These are phyloP conservation scores for Teunomyces atbi DNA, from an alignment of 805 yeast species.

Conservation along the genomic window DNA sequence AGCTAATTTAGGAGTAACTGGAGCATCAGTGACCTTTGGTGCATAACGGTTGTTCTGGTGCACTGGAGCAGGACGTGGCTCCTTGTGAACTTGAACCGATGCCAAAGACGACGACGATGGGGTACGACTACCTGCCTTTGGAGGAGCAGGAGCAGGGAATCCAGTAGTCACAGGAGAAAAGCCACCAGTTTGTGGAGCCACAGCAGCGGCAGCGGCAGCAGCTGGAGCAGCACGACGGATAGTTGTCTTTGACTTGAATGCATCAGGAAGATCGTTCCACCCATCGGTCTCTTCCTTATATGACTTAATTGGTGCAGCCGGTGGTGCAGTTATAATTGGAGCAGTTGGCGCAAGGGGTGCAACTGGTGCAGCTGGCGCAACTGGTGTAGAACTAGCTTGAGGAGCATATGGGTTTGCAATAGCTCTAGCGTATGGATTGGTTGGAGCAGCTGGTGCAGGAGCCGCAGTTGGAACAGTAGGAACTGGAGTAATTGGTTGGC, in stretches of 20 bases:
- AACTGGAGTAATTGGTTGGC: slow-evolving; percentile 1
- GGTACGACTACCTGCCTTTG: slow-evolving; percentile 26
- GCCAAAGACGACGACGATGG: slow-evolving; percentile 20
- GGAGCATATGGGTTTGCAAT: slow-evolving; percentile 24
- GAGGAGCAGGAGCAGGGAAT: slow-evolving; percentile 16
- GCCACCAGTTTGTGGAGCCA: slow-evolving; percentile 12
- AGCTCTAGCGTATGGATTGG: slow-evolving; percentile 33
- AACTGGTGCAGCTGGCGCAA: slow-evolving; percentile 16
- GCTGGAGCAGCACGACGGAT: slow-evolving; percentile 49
- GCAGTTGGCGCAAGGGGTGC: slow-evolving; percentile 7
- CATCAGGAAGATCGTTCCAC: slow-evolving; percentile 69
- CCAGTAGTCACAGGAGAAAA: not conserved
- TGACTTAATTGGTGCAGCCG: slow-evolving; percentile 24
- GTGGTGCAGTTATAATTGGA: slow-evolving; percentile 20
- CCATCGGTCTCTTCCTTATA: slow-evolving; percentile 56
- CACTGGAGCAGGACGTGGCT: slow-evolving; percentile 21
- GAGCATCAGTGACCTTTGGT: slow-evolving; percentile 3
- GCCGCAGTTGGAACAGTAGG: not conserved
- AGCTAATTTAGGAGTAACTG: slow-evolving; percentile 3
- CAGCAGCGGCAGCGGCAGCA: slow-evolving; percentile 20
- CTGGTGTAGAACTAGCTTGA: slow-evolving; percentile 19
- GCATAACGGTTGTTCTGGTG: slow-evolving; percentile 34
- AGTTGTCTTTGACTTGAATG: slow-evolving; percentile 40
- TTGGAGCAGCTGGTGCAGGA: slow-evolving; percentile 3
- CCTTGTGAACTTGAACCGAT: slow-evolving; percentile 7